These are phyloP conservation scores for Melaleuca quinquenervia DNA, from an alignment of 345 rosid genomes.

Conservation along the genomic window DNA sequence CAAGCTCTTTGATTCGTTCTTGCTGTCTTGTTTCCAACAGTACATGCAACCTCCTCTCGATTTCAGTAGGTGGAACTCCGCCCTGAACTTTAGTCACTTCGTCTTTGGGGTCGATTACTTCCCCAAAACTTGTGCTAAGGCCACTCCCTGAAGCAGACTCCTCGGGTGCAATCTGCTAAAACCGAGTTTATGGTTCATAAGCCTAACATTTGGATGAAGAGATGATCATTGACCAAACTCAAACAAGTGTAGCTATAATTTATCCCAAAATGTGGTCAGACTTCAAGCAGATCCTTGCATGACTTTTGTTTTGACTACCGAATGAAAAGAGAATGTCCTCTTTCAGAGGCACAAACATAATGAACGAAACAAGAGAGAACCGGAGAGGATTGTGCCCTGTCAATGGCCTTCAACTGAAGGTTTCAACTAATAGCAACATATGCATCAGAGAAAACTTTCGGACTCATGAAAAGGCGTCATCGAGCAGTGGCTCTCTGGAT, in stretches of 20 bases:
- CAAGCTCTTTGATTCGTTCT: slow-evolving; percentile 58
- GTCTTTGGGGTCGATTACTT: slow-evolving; percentile 20
- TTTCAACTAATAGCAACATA: background rate
- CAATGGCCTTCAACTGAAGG: background rate
- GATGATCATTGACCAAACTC: background rate
- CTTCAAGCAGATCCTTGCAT: background rate
- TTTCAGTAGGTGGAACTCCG: slow-evolving; percentile 58
- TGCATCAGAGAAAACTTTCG: background rate
- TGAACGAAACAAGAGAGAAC: background rate
- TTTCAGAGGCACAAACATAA: background rate
- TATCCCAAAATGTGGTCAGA: background rate
- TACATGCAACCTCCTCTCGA: slow-evolving; percentile 57
- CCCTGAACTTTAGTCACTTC: background rate
- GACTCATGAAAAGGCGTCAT: background rate
- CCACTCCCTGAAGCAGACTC: background rate
- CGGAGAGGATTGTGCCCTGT: background rate
- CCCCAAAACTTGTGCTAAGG: slow-evolving; percentile 14
- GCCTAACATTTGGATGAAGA: background rate
- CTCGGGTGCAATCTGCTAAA: background rate
- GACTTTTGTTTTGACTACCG: background rate
- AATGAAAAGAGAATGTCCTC: background rate
- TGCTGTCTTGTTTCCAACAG: slow-evolving; percentile 53
- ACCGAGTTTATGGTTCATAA: background rate
- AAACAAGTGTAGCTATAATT: background rate
- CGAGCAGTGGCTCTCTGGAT: background rate